A percentile compares a stretch with the other conserved stretches of the same genome.
Evolutionary conservation across 306 rosid genomes (phyloP).

Genomic region (Elaeagnus macrophylla): DNA sequence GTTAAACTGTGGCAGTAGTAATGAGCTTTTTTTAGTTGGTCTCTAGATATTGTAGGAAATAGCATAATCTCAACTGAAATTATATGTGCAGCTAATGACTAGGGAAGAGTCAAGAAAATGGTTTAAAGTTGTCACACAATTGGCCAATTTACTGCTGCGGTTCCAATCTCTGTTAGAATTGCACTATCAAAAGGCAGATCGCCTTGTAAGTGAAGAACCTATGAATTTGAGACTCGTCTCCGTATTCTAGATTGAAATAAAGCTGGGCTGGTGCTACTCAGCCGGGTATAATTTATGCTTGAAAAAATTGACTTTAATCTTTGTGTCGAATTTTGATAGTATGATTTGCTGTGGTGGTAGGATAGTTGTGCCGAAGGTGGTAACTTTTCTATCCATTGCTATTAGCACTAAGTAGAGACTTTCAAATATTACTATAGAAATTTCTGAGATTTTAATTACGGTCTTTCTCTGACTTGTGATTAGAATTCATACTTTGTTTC

Average conservation of each 20-base stretch:
- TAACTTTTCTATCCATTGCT: too few relatives aligned
- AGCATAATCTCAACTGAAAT: neutral
- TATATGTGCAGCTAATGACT: constrained; percentile 48
- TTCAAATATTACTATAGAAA: too few relatives aligned
- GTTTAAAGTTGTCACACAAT: constrained; percentile 60
- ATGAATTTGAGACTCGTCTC: constrained; percentile 35
- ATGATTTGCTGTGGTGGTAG: neutral
- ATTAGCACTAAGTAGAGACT: too few relatives aligned
- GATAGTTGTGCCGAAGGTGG: too few relatives aligned
- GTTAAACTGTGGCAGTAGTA: too few relatives aligned
- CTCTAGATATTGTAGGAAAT: too few relatives aligned
- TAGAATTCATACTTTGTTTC: neutral
- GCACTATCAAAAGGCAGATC: constrained; percentile 51
- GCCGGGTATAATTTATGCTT: constrained; percentile 43
- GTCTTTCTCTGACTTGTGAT: neutral
- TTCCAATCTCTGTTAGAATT: constrained; percentile 65
- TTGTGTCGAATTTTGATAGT: neutral
- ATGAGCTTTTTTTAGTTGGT: neutral
- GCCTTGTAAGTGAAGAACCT: constrained; percentile 15
- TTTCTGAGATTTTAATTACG: too few relatives aligned
- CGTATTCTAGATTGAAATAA: constrained; percentile 61
- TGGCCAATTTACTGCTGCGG: constrained; percentile 64
- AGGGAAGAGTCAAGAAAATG: constrained; percentile 49
- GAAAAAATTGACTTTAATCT: neutral
- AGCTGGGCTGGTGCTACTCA: constrained; percentile 59